Evolutionary conservation across 2,329 filamentous ascomycete genomes (phyloP).

Genomic region (Exophiala phaeomuriformis): DNA sequence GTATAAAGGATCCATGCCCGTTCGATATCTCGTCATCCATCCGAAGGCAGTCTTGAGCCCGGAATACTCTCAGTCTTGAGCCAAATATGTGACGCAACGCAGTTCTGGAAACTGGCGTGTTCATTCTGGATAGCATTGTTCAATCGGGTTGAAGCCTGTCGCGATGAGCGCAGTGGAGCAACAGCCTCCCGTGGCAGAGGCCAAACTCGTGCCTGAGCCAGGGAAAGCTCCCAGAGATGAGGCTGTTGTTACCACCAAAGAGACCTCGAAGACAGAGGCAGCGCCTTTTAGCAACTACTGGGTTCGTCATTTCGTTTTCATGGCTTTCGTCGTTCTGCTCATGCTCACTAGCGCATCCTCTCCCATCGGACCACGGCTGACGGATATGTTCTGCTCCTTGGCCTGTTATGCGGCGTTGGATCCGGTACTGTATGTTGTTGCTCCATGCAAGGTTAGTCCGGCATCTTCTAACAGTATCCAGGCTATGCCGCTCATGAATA

Average conservation of each 20-base stretch:
- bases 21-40: no score
- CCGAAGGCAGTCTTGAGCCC: no score
- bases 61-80: no score
- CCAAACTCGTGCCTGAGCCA: neutral
- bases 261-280: slow-evolving; percentile 12
- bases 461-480: slow-evolving; percentile 1
- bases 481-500: slow-evolving; percentile 44
- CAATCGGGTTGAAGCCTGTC: neutral
- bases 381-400: slow-evolving; percentile 20
- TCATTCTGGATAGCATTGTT: neutral
- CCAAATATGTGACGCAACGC: no score
- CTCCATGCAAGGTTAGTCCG: neutral
- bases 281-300: slow-evolving; percentile 27
- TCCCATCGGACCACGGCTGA: slow-evolving; percentile 24
- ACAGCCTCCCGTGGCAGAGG: slow-evolving; percentile 5
- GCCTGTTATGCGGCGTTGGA: slow-evolving; percentile 20
- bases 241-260: slow-evolving; percentile 5
- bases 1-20: no score
- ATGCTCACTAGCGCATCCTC: slow-evolving; percentile 24
- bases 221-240: slow-evolving; percentile 3
- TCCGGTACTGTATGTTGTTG: slow-evolving; percentile 20
- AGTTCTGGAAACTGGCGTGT: no score
- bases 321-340: slow-evolving; percentile 2
- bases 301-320: slow-evolving; percentile 16
- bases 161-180: slow-evolving; percentile 8